Evolutionary conservation across 495 filamentous ascomycete genomes (phyloP).

Genomic region (Parmelia sp.): DNA sequence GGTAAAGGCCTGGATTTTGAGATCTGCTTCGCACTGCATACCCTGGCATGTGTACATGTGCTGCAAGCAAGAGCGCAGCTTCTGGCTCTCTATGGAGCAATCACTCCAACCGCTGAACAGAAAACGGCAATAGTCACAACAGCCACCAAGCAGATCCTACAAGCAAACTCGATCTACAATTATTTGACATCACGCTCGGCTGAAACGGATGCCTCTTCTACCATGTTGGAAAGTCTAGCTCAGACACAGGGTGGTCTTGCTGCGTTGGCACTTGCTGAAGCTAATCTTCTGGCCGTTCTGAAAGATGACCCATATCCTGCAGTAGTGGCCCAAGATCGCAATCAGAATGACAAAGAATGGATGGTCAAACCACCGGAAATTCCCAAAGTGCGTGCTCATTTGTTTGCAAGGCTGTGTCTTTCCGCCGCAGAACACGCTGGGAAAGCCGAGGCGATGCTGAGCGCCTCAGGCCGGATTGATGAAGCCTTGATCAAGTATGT

Average conservation of each 20-base stretch:
- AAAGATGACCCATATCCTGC: slow-evolving; percentile 92
- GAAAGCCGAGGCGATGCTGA: slow-evolving; percentile 45
- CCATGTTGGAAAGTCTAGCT: slow-evolving; percentile 53
- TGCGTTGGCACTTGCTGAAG: slow-evolving; percentile 72
- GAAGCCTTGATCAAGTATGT: slow-evolving; percentile 63
- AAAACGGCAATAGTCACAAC: slow-evolving; percentile 62
- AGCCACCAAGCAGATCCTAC: slow-evolving; percentile 71
- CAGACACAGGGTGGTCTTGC: slow-evolving; percentile 63
- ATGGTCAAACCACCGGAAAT: slow-evolving; percentile 84
- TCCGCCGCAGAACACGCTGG: slow-evolving; percentile 51
- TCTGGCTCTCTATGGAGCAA: slow-evolving; percentile 47
- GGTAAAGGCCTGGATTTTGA: slow-evolving; percentile 78
- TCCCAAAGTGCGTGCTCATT: slow-evolving; percentile 76
- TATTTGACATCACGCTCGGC: slow-evolving; percentile 45
- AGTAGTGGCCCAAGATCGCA: slow-evolving; percentile 65
- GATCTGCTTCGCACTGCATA: slow-evolving; percentile 67
- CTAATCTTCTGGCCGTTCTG: slow-evolving; percentile 78
- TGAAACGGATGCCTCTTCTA: slow-evolving; percentile 19
- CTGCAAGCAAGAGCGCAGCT: slow-evolving; percentile 61
- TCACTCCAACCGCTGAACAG: slow-evolving; percentile 56
- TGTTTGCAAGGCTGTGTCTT: slow-evolving; percentile 85
- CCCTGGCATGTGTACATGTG: slow-evolving; percentile 66
- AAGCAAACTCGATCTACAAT: slow-evolving; percentile 69
- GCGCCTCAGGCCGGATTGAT: slow-evolving; percentile 44
- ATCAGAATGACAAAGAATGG: slow-evolving; percentile 79